Evolutionary conservation across 805 yeast genomes (phyloP), one percentile per base, ranked within the genome.

Genomic region (Grigorovia transvaalensis): DNA sequence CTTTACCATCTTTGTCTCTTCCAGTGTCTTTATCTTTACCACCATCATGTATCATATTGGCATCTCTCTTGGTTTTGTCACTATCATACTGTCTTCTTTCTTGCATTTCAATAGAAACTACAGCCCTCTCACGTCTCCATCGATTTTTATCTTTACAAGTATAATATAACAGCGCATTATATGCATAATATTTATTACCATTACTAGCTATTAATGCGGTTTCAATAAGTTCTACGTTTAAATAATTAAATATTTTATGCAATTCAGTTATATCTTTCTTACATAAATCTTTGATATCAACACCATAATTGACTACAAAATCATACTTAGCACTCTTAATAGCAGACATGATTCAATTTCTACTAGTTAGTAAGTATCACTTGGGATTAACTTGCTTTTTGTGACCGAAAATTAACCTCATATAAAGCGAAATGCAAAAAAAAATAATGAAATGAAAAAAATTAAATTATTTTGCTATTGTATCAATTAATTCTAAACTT

Each of bases 161-260:
- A 18, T 27, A 45, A 19, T 44, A 49, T 38, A 49, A 45, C 30
- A 49, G 35, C 7, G 51, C 47, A 49, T 49, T 45, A 45, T 35
- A 44, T 38, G 48, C 47, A 4, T 23, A 30, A 4, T 27, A 19
- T 13, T 23, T 42, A 18, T 49, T 18, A 15, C 45, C 45, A 19
- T 45, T 38, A 13, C 48, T 19, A n/a, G 51, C 51, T 3, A 49
- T 23, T 18, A 49, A 42, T 11, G 45, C 13, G 0, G 51, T 17
- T 15, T 30, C 20, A 23, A 45, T 18, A 17, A 17, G 44, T 9
- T 29, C 45, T 17, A n/a, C 23, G 17, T 27, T 47, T 9, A 35
- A 19, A 9, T n/a, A 9, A 38, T 3, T 19, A 15, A 46, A 46
- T 12, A 46, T 35, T 46, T 46, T 38, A 38, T n/a, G 8, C 4